These are phyloP conservation scores for Diplosphaera chodatii DNA, from an alignment of 139 green algal species.

Conservation along the genomic window DNA sequence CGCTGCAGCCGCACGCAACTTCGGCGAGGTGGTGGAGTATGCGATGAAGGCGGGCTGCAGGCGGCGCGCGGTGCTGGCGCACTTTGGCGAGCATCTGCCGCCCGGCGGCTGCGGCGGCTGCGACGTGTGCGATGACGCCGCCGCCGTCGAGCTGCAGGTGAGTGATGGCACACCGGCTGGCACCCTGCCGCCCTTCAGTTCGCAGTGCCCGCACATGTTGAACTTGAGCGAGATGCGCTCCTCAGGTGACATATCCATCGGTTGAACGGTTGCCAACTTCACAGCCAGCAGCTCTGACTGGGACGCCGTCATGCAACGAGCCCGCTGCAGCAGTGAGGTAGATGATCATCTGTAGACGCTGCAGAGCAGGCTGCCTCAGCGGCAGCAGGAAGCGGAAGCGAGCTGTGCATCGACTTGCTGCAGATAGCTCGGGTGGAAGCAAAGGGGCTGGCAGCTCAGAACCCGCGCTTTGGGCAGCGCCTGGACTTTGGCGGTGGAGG, in stretches of 20 bases:
- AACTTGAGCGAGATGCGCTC: no score
- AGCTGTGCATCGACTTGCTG: neutral
- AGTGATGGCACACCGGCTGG: neutral
- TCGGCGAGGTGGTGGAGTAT: constrained; percentile 40
- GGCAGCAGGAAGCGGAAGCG: no score
- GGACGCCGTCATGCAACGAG: no score
- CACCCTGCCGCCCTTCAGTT: no score
- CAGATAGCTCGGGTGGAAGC: neutral
- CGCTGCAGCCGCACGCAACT: neutral
- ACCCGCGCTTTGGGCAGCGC: neutral
- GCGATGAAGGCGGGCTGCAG: constrained; percentile 32
- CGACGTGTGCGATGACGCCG: constrained; percentile 38
- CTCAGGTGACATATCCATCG: no score
- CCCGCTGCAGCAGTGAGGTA: no score
- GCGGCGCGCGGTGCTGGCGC: constrained; percentile 35
- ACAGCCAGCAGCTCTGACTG: no score
- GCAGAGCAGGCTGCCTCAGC: no score
- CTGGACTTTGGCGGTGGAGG: neutral
- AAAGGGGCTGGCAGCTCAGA: neutral
- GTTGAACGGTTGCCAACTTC: no score
- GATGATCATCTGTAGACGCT: no score
- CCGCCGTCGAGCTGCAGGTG: constrained; percentile 13
- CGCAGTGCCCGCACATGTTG: no score
- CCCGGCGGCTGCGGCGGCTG: constrained; percentile 27
- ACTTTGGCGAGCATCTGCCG: constrained; percentile 54